Percentiles rank a stretch among this genome's conserved stretches.
phyloP scores from a whole-genome alignment of 805 yeast genomes.

The Sungouiella thailandica region DNA sequence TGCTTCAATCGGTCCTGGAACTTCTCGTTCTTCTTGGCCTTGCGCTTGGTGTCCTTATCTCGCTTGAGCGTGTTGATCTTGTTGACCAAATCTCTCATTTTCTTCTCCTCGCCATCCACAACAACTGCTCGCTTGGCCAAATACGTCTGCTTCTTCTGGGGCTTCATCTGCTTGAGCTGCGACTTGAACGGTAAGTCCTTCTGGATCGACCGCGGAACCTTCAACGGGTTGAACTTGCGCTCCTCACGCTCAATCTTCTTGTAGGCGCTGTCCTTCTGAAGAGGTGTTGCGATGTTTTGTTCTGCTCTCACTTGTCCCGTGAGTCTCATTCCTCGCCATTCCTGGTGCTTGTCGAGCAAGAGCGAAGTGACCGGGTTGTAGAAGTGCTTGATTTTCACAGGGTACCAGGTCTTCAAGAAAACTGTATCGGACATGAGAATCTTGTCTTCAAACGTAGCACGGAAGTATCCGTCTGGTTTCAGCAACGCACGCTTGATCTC shows the following conservation, averaged over 20 bases:
- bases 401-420: constrained; percentile 94
- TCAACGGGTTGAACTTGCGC: constrained; percentile 81
- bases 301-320: constrained; percentile 92
- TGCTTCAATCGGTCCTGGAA: constrained; percentile 71
- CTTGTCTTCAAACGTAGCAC: constrained; percentile 97
- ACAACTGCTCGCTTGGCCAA: constrained; percentile 90
- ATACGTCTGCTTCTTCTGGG: constrained; percentile 79
- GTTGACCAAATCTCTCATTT: constrained; percentile 83
- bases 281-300: constrained; percentile 58
- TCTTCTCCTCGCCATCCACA: constrained; percentile 86
- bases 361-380: constrained; percentile 96
- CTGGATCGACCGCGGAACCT: constrained; percentile 77
- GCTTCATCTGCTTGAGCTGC: constrained; percentile 83
- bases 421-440: constrained; percentile 85
- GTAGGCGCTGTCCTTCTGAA: constrained; percentile 45
- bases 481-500: constrained; percentile 93
- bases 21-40: constrained; percentile 67
- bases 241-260: constrained; percentile 76
- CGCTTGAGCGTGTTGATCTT: constrained; percentile 80
- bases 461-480: constrained; percentile 89
- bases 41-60: constrained; percentile 77
- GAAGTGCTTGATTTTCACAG: constrained; percentile 82
- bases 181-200: constrained; percentile 85
- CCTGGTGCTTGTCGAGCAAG: constrained; percentile 66
- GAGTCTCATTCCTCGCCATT: constrained; percentile 95